Percentiles rank a stretch among this genome's conserved stretches.
Conservation (phyloP, 1,139 yeast species). For the Suhomyces maxii region DNA sequence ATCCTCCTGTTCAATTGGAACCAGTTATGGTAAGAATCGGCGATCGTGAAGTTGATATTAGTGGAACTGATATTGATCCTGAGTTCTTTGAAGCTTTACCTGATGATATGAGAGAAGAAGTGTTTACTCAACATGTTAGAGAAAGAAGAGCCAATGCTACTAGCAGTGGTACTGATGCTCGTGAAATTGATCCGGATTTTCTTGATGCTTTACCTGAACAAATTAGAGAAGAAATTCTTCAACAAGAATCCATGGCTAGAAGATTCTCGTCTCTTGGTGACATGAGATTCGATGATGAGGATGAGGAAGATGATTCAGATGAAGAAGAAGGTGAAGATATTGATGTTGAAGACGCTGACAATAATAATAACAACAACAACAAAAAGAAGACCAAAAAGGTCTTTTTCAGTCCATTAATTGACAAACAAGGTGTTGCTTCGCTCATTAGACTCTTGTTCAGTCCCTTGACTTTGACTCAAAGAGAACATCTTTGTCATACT, state of each 20-base stretch:
- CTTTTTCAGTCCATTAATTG: conserved; percentile 68
- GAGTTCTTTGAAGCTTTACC: conserved; percentile 89
- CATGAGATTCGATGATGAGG: conserved; percentile 20
- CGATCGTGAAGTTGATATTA: conserved; percentile 77
- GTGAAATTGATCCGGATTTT: conserved; percentile 82
- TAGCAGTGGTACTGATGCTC: conserved; percentile 40
- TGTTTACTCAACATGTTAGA: conserved; percentile 79
- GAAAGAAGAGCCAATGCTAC: conserved; percentile 61
- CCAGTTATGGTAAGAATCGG: conserved; percentile 78
- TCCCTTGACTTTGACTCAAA: conserved; percentile 66
- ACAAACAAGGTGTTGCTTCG: conserved; percentile 74
- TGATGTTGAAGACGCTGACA: conserved; percentile 16
- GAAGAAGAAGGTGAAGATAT: conserved; percentile 25
- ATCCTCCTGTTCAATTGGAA: conserved; percentile 13
- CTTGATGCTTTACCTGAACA: conserved; percentile 77
- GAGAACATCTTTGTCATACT: conserved; percentile 67
- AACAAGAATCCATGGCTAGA: conserved; percentile 60
- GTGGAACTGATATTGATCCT: conserved; percentile 91
- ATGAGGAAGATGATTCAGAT: conserved; percentile 29
- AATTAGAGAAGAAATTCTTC: conserved; percentile 70
- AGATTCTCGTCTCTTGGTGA: conserved; percentile 33
- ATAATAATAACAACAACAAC: conserved; percentile 9
- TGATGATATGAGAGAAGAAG: conserved; percentile 91
- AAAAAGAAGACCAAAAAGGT: conserved; percentile 30
- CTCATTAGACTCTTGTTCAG: conserved; percentile 69